phyloP scores from a whole-genome alignment of 169 alveolate species.

The Plasmodium gallinaceum region DNA sequence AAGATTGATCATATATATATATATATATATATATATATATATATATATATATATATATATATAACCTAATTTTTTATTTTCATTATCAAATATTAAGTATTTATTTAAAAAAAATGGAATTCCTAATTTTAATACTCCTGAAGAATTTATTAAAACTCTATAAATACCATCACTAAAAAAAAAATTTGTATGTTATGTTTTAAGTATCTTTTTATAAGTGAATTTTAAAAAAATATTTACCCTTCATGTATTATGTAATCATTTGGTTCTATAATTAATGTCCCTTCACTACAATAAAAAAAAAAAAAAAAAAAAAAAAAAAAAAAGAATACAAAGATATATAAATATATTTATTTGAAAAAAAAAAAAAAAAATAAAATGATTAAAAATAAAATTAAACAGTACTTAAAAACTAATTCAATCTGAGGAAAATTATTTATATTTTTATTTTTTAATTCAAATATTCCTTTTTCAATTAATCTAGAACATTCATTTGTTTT shows the following conservation, averaged over 20 bases:
- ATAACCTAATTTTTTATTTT: conserved; percentile 37
- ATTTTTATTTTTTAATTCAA: conserved; percentile 3
- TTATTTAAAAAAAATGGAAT: conserved; percentile 54
- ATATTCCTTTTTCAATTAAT: conserved; percentile 12
- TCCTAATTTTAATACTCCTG: conserved; percentile 19
- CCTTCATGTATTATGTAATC: conserved; percentile 64
- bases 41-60: background rate
- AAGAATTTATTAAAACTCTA: conserved; percentile 33
- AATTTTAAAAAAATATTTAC: background rate
- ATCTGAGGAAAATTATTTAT: conserved; percentile 20
- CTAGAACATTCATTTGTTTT: conserved; percentile 25
- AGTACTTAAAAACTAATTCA: conserved; percentile 32
- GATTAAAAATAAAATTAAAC: background rate
- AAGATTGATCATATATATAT: background rate
- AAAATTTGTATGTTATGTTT: background rate
- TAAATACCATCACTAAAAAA: conserved; percentile 29
- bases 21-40: background rate
- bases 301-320: background rate
- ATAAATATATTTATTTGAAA: background rate
- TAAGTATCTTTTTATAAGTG: background rate
- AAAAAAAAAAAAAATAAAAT: too few species aligned
- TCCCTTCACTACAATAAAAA: conserved; percentile 16
- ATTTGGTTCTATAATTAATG: conserved; percentile 19
- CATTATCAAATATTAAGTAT: conserved; percentile 58
- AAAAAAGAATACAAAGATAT: background rate